These are phyloP conservation scores for Populus tremula DNA, from an alignment of 345 rosid species.

Conservation along the genomic window DNA sequence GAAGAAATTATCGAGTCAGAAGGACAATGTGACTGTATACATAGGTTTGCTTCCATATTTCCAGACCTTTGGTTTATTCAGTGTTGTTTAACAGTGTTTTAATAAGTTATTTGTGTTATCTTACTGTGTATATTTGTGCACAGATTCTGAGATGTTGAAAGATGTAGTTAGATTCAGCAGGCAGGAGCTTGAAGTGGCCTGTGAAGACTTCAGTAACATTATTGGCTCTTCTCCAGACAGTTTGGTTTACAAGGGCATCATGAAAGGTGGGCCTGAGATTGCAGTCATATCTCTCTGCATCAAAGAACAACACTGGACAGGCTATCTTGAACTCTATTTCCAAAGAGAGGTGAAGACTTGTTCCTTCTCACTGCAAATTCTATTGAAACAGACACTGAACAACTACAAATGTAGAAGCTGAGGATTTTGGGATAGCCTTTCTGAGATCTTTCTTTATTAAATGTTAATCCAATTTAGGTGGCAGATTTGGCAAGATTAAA, in stretches of 20 bases:
- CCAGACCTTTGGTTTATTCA: background rate
- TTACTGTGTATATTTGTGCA: background rate
- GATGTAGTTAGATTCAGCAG: constrained; percentile 76
- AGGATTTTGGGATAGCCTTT: constrained; percentile 2
- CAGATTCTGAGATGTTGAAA: constrained; percentile 87
- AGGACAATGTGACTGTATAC: constrained; percentile 64
- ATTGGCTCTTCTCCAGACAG: constrained; percentile 94
- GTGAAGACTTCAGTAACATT: constrained; percentile 98
- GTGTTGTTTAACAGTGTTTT: background rate
- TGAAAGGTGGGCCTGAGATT: constrained; percentile 92
- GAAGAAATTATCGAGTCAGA: constrained; percentile 86
- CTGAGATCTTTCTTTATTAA: constrained; percentile 13
- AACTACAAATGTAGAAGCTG: background rate
- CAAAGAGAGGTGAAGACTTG: constrained; percentile 72
- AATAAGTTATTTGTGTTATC: background rate
- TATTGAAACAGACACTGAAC: background rate
- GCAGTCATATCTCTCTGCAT: constrained; percentile 86
- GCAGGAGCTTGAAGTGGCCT: constrained; percentile 96
- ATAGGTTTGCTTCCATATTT: constrained; percentile 53
- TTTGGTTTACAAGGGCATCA: constrained; percentile 83
- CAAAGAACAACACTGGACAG: constrained; percentile 92
- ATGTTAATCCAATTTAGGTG: constrained; percentile 52
- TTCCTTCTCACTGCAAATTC: background rate
- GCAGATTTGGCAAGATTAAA: constrained; percentile 91
- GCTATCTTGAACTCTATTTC: constrained; percentile 87